Base-by-base conservation (phyloP, 2,329 filamentous ascomycete genomes). In the Xylaria sp. region DNA sequence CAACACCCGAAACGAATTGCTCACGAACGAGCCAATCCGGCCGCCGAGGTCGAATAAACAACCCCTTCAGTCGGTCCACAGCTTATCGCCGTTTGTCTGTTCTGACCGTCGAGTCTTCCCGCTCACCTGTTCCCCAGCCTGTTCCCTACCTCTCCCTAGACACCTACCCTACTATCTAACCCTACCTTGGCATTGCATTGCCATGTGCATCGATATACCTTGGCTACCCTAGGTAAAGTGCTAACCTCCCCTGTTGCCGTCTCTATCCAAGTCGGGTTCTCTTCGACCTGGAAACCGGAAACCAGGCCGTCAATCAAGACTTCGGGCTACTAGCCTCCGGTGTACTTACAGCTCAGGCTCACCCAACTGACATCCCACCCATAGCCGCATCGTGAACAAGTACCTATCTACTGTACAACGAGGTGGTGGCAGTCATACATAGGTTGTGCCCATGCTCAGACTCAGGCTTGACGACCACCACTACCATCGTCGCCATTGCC, bases 381-480 rank as follows among this genome's bases (percentile, higher is more conserved):
- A 11, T 24, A 59, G 55, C 54, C 39, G 50, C 39, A 47, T 47
- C n/a, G 19, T 56, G 27, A 36, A 42, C 54, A 39, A 32, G 39
- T 36, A 34, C 32, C 8, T n/a, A n/a, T n/a, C n/a, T n/a, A n/a
- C n/a, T n/a, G 6, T 8, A 27, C 2, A 36, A 11, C 34, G 11
- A 36, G 34, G 34, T 36, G 47, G 47, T 50, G 24, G 8, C 19
- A 27, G 47, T 27, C 19, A 19, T 32, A 54, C 19, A 19, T 32
- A 54, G 64, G 57, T 64, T 64, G 39, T 56, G 61, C 54, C 55
- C 54, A 54, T 60, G 63, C 36, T 55, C 11, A 48, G 11, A 42
- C 50, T 68, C 56, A 27, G 51, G 51, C 62, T 57, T 64, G 17
- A 32, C 21, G 42, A 45, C 30, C 42, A 32, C 24, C 48, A n/a